These are phyloP conservation scores for Arabidopsis hybrid DNA, from an alignment of 441 rosid genomes.

Conservation along the genomic window DNA sequence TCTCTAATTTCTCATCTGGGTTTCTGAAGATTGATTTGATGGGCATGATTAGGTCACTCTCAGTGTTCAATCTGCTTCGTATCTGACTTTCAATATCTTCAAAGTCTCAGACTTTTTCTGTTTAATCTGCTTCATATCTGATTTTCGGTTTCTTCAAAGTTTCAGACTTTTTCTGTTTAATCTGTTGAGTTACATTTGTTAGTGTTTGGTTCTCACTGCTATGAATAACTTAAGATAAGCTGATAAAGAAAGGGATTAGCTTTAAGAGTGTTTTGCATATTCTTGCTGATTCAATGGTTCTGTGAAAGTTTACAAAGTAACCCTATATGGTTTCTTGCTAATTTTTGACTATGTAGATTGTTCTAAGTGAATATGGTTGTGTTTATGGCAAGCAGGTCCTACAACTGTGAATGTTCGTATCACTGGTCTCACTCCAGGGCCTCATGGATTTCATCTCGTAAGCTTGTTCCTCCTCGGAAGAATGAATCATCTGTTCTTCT, in stretches of 20 bases:
- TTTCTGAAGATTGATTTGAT: not conserved
- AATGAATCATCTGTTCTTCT: constrained; percentile 15
- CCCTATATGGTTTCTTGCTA: constrained; percentile 6
- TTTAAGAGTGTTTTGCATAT: not conserved
- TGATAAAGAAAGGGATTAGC: not conserved
- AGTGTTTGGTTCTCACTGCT: not conserved
- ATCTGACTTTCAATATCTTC: not conserved
- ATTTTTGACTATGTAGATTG: not conserved
- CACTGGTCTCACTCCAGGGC: constrained; percentile 89
- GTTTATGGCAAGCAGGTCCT: constrained; percentile 62
- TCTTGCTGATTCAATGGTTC: not conserved
- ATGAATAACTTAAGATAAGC: too few species aligned
- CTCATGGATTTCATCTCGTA: constrained; percentile 90
- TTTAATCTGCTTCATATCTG: not conserved
- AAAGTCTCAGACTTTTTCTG: not conserved
- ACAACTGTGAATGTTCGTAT: constrained; percentile 83
- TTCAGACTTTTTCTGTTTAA: too few species aligned
- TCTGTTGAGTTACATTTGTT: not conserved
- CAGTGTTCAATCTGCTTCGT: not conserved
- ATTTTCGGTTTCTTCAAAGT: not conserved
- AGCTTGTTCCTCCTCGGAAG: constrained; percentile 32
- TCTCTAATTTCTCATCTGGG: not conserved
- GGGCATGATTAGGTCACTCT: not conserved
- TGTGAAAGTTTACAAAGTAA: not conserved
- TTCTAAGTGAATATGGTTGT: constrained; percentile 6